phyloP scores from a whole-genome alignment of 2,329 filamentous ascomycete species.

The Colletotrichum gigasporum region DNA sequence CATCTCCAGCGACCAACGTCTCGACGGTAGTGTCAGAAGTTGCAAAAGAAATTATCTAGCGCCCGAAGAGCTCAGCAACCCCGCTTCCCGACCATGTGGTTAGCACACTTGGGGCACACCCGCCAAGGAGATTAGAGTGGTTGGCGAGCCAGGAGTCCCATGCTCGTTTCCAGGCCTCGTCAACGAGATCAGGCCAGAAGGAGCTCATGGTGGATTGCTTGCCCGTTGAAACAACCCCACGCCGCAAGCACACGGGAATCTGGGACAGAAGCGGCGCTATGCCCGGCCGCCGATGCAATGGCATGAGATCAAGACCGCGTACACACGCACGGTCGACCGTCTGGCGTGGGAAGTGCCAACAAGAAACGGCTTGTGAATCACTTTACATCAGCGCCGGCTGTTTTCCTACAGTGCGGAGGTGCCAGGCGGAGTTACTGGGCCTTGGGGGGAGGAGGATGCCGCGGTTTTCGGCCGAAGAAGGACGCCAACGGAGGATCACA shows the following conservation, averaged over 20 bases:
- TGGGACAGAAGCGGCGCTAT: slow-evolving; percentile 18
- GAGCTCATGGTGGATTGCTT: slow-evolving; percentile 11
- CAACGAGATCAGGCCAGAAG: slow-evolving; percentile 14
- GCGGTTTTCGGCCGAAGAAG: slow-evolving; percentile 1
- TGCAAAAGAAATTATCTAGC: slow-evolving; percentile 23
- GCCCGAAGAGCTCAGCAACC: slow-evolving; percentile 19
- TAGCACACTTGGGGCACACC: background rate
- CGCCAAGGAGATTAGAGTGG: slow-evolving; percentile 12
- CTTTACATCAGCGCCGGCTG: background rate
- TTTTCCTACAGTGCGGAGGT: background rate
- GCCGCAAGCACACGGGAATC: slow-evolving; percentile 16
- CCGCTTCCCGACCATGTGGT: slow-evolving; percentile 28
- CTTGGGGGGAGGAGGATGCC: background rate
- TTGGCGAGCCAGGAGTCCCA: slow-evolving; percentile 7
- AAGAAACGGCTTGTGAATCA: slow-evolving; percentile 4
- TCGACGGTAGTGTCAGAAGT: slow-evolving; percentile 14
- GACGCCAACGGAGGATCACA: background rate
- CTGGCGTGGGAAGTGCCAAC: background rate
- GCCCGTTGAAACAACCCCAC: slow-evolving; percentile 25
- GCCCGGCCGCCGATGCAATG: slow-evolving; percentile 8
- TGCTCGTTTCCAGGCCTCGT: slow-evolving; percentile 10
- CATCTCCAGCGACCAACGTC: slow-evolving; percentile 8
- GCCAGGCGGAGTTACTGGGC: background rate
- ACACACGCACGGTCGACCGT: slow-evolving; percentile 7
- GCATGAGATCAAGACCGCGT: background rate